These are phyloP conservation scores for Vitis cinerea DNA, from an alignment of 164 flowering plant species.

Conservation along the genomic window DNA sequence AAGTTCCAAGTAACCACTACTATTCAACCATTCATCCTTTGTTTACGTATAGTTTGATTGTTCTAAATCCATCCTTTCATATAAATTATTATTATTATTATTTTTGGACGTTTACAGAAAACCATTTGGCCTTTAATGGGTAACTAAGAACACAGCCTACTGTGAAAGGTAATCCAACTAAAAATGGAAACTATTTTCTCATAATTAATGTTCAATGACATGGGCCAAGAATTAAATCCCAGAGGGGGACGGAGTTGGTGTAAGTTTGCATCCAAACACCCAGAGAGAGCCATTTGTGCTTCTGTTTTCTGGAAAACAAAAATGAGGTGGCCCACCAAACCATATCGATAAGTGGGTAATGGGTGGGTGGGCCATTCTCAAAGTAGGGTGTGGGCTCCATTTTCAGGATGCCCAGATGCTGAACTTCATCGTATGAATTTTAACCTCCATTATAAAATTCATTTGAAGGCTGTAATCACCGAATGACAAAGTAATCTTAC, in stretches of 20 bases:
- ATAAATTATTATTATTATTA: too few species aligned
- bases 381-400: conserved; percentile 22
- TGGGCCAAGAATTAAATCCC: neutral
- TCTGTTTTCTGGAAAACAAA: neutral
- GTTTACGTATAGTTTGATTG: too few species aligned
- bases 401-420: conserved; percentile 17
- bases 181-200: neutral
- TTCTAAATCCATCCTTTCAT: too few species aligned
- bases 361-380: conserved; percentile 26
- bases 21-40: too few species aligned
- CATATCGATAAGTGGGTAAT: conserved; percentile 1
- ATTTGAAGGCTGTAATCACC: too few species aligned
- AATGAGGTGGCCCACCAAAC: conserved; percentile 19
- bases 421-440: neutral
- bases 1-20: neutral
- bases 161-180: too few species aligned
- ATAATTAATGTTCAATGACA: neutral
- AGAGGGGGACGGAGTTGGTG: neutral
- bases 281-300: neutral
- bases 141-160: too few species aligned
- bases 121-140: too few species aligned
- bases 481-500: too few species aligned
- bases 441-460: too few species aligned
- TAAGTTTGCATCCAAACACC: neutral
- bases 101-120: too few species aligned